phyloP scores from a whole-genome alignment of 495 filamentous ascomycete genomes.

The Patellaria atrata region DNA sequence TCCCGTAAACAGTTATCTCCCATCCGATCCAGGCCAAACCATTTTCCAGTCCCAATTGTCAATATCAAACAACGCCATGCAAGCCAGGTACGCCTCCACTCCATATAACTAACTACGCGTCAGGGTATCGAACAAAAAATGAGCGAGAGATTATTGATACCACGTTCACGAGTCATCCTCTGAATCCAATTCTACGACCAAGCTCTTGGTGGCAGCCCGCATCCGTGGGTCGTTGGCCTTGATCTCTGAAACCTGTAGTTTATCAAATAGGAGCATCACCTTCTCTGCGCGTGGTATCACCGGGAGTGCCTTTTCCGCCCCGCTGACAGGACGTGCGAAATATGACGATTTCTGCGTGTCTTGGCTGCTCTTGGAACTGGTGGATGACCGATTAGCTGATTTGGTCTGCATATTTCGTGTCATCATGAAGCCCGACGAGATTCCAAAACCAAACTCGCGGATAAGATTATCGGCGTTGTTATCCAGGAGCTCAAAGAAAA shows the following conservation, averaged over 20 bases:
- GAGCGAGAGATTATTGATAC: no score
- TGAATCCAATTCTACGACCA: conserved; percentile 2
- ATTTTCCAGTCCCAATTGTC: no score
- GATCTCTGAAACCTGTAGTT: conserved; percentile 1
- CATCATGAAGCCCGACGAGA: conserved; percentile 3
- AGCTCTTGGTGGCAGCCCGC: background rate
- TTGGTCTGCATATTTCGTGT: conserved; percentile 3
- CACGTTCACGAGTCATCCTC: no score
- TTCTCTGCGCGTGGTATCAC: background rate
- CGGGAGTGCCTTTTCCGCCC: background rate
- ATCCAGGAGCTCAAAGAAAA: conserved; percentile 5
- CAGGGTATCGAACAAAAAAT: no score
- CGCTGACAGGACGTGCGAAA: background rate
- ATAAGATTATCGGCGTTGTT: background rate
- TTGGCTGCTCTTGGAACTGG: background rate
- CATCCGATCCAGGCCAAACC: no score
- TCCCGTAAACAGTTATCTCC: no score
- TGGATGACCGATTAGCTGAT: background rate
- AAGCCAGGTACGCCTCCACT: no score
- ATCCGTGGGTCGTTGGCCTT: conserved; percentile 1
- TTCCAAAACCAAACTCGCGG: conserved; percentile 3
- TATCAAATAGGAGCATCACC: conserved; percentile 2
- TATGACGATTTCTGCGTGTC: background rate
- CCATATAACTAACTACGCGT: no score
- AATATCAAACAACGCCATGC: no score